Percentiles rank a stretch among this genome's conserved stretches.
These are phyloP conservation scores for Moesziomyces sp. DNA, from an alignment of 1,284 basidiomycete genomes.

Conservation along the genomic window DNA sequence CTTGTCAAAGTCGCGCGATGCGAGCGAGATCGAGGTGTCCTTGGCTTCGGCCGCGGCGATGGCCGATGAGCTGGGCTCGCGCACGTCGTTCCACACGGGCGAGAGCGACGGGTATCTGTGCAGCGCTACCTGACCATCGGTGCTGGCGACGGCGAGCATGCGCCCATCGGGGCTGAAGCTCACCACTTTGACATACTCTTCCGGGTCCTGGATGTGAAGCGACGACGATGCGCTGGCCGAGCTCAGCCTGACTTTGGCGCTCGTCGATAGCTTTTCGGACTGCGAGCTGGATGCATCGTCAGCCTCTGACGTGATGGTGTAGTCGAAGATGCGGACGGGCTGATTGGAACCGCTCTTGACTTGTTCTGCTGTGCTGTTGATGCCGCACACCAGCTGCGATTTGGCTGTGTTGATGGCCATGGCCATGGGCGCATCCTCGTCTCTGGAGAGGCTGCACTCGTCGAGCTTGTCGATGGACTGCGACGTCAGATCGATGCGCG, in stretches of 20 bases:
- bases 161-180: slow-evolving; percentile 56
- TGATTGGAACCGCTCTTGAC: slow-evolving; percentile 49
- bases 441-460: slow-evolving; percentile 52
- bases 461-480: slow-evolving; percentile 39
- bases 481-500: slow-evolving; percentile 19
- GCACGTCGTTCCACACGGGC: slow-evolving; percentile 41
- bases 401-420: slow-evolving; percentile 49
- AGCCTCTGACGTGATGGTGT: slow-evolving; percentile 4
- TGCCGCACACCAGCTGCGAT: slow-evolving; percentile 52
- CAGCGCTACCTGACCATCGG: slow-evolving; percentile 56
- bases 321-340: slow-evolving; percentile 57
- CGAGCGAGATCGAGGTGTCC: slow-evolving; percentile 43
- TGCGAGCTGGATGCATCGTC: no score
- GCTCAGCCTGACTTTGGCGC: slow-evolving; percentile 26
- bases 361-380: slow-evolving; percentile 51
- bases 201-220: slow-evolving; percentile 51
- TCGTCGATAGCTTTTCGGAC: neutral
- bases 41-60: slow-evolving; percentile 38
- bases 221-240: slow-evolving; percentile 29
- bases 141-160: slow-evolving; percentile 57
- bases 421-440: slow-evolving; percentile 66
- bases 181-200: slow-evolving; percentile 54
- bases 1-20: slow-evolving; percentile 43
- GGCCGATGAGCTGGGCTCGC: slow-evolving; percentile 28
- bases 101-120: slow-evolving; percentile 58